Percentiles rank a stretch among this genome's conserved stretches.
These are phyloP conservation scores for Aspergillus texensis DNA, from an alignment of 2,329 filamentous ascomycete species.

Conservation along the genomic window DNA sequence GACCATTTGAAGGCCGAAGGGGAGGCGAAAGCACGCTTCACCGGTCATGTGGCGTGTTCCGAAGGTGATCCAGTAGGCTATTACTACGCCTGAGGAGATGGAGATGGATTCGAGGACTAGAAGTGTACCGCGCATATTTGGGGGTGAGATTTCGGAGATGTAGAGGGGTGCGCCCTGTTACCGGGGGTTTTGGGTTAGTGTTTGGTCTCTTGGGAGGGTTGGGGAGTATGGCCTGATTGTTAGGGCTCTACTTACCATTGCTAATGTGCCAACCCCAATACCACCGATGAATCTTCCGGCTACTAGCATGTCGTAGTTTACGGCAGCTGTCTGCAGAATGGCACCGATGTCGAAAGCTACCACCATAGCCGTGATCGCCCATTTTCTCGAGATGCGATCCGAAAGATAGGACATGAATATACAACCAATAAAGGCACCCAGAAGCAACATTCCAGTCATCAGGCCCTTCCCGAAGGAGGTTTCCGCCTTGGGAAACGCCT, in stretches of 20 bases:
- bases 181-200: not conserved
- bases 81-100: conserved; percentile 51
- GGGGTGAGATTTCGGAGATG: conserved; percentile 37
- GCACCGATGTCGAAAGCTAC: conserved; percentile 7
- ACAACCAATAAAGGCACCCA: conserved; percentile 34
- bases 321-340: not conserved
- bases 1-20: conserved; percentile 65
- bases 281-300: conserved; percentile 40
- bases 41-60: conserved; percentile 49
- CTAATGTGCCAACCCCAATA: conserved; percentile 40
- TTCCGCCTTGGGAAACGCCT: conserved; percentile 38
- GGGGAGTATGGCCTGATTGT: not conserved
- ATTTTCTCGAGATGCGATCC: conserved; percentile 47
- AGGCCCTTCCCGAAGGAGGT: conserved; percentile 42
- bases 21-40: conserved; percentile 54
- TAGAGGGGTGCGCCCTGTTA: conserved; percentile 35
- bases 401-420: conserved; percentile 43
- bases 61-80: conserved; percentile 59
- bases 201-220: not conserved
- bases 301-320: conserved; percentile 24
- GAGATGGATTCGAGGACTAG: conserved; percentile 48
- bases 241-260: conserved; percentile 30
- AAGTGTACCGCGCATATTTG: conserved; percentile 35
- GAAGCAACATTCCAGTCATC: conserved; percentile 50
- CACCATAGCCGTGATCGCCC: conserved; percentile 35